Conservation (phyloP, 2,329 filamentous ascomycete species). For the Pseudogymnoascus sp. region DNA sequence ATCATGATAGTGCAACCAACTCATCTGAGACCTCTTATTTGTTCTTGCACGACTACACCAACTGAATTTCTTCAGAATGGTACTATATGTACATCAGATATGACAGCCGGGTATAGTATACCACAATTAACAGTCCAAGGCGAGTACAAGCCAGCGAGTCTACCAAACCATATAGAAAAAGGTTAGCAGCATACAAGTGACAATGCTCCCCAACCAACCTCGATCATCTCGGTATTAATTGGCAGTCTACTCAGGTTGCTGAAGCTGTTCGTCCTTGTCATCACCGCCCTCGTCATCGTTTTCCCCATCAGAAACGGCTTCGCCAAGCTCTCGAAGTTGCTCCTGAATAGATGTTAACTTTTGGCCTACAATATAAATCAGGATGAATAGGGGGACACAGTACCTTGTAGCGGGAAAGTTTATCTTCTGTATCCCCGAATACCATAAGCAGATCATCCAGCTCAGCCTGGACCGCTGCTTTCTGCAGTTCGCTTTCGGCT, state of each 20-base stretch:
- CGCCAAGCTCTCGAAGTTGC: conserved; percentile 49
- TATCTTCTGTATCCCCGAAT: conserved; percentile 72
- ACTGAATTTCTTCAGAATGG: not conserved
- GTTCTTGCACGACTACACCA: not conserved
- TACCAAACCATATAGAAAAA: not conserved
- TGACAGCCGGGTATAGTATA: not conserved
- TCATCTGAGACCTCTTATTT: not conserved
- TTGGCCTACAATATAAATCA: not conserved
- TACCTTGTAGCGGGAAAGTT: conserved; percentile 67
- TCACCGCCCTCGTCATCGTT: conserved; percentile 53
- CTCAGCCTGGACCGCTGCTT: conserved; percentile 58
- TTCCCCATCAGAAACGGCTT: conserved; percentile 69
- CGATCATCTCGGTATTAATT: not conserved
- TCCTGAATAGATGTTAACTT: conserved; percentile 14
- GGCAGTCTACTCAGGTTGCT: conserved; percentile 22
- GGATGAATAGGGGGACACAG: conserved; percentile 21
- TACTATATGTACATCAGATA: not conserved
- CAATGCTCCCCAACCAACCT: not conserved
- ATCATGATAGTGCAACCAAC: not conserved
- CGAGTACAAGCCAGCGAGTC: not conserved
- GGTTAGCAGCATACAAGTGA: not conserved
- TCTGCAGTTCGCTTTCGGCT: conserved; percentile 51
- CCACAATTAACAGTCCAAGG: not conserved
- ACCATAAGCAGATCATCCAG: conserved; percentile 76
- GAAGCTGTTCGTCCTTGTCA: conserved; percentile 34